Percentiles rank a stretch among this genome's conserved stretches.
Conservation (phyloP, 2,329 filamentous ascomycete species). For the Aspergillus viridinutans region DNA sequence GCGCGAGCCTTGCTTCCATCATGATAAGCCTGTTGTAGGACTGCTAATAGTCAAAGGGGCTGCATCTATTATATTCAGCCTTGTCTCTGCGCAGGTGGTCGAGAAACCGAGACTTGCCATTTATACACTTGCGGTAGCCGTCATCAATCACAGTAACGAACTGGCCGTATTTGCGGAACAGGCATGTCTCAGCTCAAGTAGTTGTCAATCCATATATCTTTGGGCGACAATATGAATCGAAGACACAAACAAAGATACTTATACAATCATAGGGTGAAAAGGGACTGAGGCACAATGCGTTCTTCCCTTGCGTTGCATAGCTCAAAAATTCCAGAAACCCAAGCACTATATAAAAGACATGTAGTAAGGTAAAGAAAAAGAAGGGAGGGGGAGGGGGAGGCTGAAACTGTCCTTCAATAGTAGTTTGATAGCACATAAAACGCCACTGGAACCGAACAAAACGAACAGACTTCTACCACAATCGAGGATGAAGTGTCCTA, state of each 20-base stretch:
- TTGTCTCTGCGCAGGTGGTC: background rate
- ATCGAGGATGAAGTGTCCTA: background rate
- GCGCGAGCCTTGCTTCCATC: background rate
- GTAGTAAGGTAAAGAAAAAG: too few relatives aligned
- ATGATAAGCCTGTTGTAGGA: background rate
- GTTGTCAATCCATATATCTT: background rate
- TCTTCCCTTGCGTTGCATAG: background rate
- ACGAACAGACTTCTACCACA: background rate
- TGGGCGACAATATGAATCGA: background rate
- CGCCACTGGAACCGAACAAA: background rate
- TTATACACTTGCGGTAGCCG: background rate
- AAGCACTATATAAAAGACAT: background rate
- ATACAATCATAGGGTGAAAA: background rate
- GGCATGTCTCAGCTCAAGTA: background rate
- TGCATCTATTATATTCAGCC: too few relatives aligned
- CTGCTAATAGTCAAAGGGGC: background rate
- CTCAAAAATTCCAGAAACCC: background rate
- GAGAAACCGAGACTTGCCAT: background rate
- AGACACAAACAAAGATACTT: background rate
- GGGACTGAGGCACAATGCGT: background rate
- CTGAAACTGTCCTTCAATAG: background rate
- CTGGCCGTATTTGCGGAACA: background rate
- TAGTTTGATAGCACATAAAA: background rate
- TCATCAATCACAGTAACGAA: background rate
- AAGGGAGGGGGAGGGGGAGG: too few relatives aligned